Base-by-base conservation (phyloP, 2,329 filamentous ascomycete genomes). In the Neurospora sp. region DNA sequence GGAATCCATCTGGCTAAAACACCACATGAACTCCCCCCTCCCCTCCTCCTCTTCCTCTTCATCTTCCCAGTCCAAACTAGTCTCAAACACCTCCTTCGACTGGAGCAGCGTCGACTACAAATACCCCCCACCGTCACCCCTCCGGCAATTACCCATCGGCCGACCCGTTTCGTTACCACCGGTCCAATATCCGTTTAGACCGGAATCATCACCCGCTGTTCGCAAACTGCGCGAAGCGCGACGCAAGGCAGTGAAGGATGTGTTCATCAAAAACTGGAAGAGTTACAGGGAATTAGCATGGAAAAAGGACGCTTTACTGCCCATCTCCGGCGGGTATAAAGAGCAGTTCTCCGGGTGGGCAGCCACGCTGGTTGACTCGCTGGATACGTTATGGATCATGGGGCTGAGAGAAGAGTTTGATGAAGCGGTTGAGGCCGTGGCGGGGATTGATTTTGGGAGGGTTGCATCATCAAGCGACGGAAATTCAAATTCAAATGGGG, bases 381-480 rank as follows among this genome's bases (percentile, higher is more conserved):
- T 85, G 67, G 86, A 87, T 72, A 85, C 84, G 7, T 77, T 88
- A 4, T 87, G 84, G 84, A 86, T 88, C 67, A 87, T 88, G 85
- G 85, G 82, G 0, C 68, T 87, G 74, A 80, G 81, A 70, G 76
- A 80, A 2, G 85, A 88, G 19, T 88, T 88, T 72, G 80, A 83
- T 33, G 79, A 83, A 67, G 85, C 85, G 17, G 82, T 85, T 0
- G 77, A 81, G 42, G 82, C 81, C 1, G 79, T 85, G 0, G 76
- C 79, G 7, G 46, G 70, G 76, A 83, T 87, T 67, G 83, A 86
- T 75, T 87, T 86, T 73, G 82, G 80, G 23, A 23, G 23, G 0
- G 81, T 79, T 1, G 82, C 28, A 28, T 33, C 28, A 6, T n/a
- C n/a, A n/a, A n/a, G n/a, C n/a, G n/a, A n/a, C n/a, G n/a, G n/a